Base-by-base conservation (phyloP, 2,329 filamentous ascomycete species). In the Metarhizium sp. region DNA sequence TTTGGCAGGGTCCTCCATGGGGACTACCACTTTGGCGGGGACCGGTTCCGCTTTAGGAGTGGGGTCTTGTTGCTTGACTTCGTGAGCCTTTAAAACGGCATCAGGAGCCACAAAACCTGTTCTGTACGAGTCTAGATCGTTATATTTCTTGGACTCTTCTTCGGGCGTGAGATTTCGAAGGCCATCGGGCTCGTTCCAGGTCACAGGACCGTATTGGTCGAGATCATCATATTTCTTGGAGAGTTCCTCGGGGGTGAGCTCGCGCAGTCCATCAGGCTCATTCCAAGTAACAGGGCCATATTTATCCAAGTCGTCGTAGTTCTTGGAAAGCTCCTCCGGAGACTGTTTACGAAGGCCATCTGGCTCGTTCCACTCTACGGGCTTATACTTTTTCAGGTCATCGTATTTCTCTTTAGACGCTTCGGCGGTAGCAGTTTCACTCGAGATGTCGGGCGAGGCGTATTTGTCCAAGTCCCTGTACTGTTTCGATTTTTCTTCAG, bases 181-280 rank as follows among this genome's bases (percentile, higher is more conserved):
- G 4, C 66, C 67, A 46, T 63, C 58, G 7, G 67, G 67, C 40
- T 69, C 67, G 20, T 67, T 67, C 60, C 61, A 68, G 4, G 54
- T 53, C 6, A 65, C 60, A 10, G 68, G 60, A 30, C 64, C 66
- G 51, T 73, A 73, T 14, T 64, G 57, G 30, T 62, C 62, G 49
- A 73, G 64, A 32, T 75, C 69, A 3, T 66, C 58, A 58, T 76
- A 75, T 14, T 66, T 59, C 56, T 72, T 69, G n/a, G 74, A 75
- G 20, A 64, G 58, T 51, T 75, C 72, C 29, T 74, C 71, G 1
- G 61, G 56, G 1, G 66, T 68, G 18, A 61, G 55, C 4, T 61
- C 56, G 20, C 59, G 65, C 16, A 69, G 58, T 2, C 69, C 69
- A 54, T 72, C 66, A 2, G 71, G 69, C 53, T 72, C 69, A 36